phyloP scores from a whole-genome alignment of 2,329 filamentous ascomycete genomes.

The Immersiporthe knoxdaviesiana region DNA sequence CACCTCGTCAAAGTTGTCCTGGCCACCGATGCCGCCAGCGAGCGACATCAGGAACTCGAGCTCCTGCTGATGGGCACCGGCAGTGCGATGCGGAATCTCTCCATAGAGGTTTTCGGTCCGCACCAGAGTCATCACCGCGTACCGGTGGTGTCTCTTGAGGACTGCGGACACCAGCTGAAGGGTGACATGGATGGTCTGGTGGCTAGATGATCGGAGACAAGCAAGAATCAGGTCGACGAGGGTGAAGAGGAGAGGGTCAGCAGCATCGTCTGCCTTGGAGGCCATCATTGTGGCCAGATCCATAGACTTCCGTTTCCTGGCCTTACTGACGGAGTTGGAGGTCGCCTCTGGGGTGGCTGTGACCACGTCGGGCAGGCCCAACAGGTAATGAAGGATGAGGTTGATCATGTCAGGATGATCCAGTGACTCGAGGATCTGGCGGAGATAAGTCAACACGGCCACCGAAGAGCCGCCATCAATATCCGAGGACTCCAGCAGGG shows the following conservation, averaged over 20 bases:
- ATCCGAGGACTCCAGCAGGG: slow-evolving; percentile 93
- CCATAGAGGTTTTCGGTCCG: slow-evolving; percentile 63
- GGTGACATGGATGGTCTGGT: slow-evolving; percentile 88
- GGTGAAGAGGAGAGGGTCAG: slow-evolving; percentile 87
- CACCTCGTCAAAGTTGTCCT: slow-evolving; percentile 71
- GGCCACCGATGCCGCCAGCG: slow-evolving; percentile 69
- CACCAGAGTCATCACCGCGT: slow-evolving; percentile 77
- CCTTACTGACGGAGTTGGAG: slow-evolving; percentile 63
- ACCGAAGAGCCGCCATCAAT: slow-evolving; percentile 96
- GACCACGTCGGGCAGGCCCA: slow-evolving; percentile 72
- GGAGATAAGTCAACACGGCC: slow-evolving; percentile 90
- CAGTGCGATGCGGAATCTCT: slow-evolving; percentile 63
- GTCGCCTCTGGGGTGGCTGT: slow-evolving; percentile 42
- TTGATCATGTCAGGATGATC: slow-evolving; percentile 95
- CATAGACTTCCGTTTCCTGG: slow-evolving; percentile 84
- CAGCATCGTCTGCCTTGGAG: slow-evolving; percentile 71
- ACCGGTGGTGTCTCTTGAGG: slow-evolving; percentile 83
- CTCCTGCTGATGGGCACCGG: slow-evolving; percentile 76
- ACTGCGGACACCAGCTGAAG: slow-evolving; percentile 86
- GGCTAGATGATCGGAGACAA: slow-evolving; percentile 80
- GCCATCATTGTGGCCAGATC: slow-evolving; percentile 82
- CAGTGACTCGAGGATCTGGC: slow-evolving; percentile 85
- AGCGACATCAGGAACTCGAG: slow-evolving; percentile 71
- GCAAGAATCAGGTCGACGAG: slow-evolving; percentile 87
- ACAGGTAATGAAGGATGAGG: slow-evolving; percentile 87